Evolutionary conservation across 164 flowering plant species (phyloP).

Genomic region (Brasenia schreberi): DNA sequence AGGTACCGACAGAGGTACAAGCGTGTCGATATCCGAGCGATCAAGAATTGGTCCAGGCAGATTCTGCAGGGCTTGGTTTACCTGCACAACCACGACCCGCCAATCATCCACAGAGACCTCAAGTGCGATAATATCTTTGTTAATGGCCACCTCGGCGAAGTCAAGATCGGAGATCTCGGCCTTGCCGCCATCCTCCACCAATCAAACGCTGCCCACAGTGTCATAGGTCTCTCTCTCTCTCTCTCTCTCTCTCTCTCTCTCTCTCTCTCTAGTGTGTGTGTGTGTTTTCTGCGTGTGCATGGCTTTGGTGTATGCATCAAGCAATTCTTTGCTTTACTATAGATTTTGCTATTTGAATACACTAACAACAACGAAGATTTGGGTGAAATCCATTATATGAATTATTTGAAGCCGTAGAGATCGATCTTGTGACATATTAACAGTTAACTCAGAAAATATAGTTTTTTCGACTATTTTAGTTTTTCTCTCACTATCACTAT

Average conservation of each 20-base stretch:
- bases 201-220: conserved; percentile 74
- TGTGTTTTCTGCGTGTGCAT: too few species aligned
- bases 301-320: too few species aligned
- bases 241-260: neutral
- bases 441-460: too few species aligned
- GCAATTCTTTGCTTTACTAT: too few species aligned
- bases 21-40: conserved; percentile 48
- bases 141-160: conserved; percentile 88
- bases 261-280: neutral
- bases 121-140: conserved; percentile 93
- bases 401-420: too few species aligned
- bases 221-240: conserved; percentile 40
- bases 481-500: too few species aligned
- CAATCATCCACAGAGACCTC: conserved; percentile 89
- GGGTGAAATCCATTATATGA: too few species aligned
- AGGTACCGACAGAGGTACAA: conserved; percentile 63
- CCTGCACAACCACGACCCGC: conserved; percentile 74
- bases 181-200: conserved; percentile 69
- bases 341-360: too few species aligned
- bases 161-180: conserved; percentile 92
- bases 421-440: too few species aligned
- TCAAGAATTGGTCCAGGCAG: conserved; percentile 87
- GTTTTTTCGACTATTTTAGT: too few species aligned
- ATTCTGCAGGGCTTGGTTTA: conserved; percentile 68
- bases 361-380: too few species aligned